Evolutionary conservation across 768 basidiomycete genomes (phyloP).

Genomic region (Termitomyces titanicus): DNA sequence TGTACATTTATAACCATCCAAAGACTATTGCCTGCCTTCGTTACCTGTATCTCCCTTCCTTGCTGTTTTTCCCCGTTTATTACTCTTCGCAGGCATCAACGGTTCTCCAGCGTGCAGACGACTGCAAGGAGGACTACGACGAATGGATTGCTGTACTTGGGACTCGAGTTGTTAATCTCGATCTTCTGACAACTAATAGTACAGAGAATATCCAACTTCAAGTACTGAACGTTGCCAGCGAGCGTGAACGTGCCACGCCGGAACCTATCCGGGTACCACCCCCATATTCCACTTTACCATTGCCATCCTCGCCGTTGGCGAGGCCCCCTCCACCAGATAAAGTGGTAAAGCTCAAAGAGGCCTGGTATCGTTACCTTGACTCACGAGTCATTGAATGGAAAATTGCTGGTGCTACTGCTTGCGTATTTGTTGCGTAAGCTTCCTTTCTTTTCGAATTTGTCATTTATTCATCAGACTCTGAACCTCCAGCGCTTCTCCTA

Average conservation of each 20-base stretch:
- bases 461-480: background rate
- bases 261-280: slow-evolving; percentile 5
- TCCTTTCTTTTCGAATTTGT: background rate
- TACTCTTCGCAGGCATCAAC: slow-evolving; percentile 10
- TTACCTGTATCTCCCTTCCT: slow-evolving; percentile 4
- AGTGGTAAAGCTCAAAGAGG: slow-evolving; percentile 7
- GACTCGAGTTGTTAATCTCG: slow-evolving; percentile 5
- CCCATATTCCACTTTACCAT: background rate
- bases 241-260: background rate
- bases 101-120: slow-evolving; percentile 2
- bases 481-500: slow-evolving; percentile 8
- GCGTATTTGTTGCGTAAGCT: slow-evolving; percentile 14
- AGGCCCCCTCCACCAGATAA: background rate
- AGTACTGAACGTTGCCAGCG: background rate
- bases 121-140: slow-evolving; percentile 10
- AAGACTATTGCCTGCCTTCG: slow-evolving; percentile 1
- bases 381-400: slow-evolving; percentile 14
- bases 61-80: slow-evolving; percentile 9
- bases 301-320: background rate
- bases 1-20: background rate
- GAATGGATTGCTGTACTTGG: slow-evolving; percentile 9
- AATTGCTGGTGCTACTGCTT: slow-evolving; percentile 11
- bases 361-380: slow-evolving; percentile 11
- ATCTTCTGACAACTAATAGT: background rate
- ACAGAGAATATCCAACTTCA: background rate